These are phyloP conservation scores for Sclerotiophoma versabilis DNA, from an alignment of 2,329 filamentous ascomycete genomes.

Conservation along the genomic window DNA sequence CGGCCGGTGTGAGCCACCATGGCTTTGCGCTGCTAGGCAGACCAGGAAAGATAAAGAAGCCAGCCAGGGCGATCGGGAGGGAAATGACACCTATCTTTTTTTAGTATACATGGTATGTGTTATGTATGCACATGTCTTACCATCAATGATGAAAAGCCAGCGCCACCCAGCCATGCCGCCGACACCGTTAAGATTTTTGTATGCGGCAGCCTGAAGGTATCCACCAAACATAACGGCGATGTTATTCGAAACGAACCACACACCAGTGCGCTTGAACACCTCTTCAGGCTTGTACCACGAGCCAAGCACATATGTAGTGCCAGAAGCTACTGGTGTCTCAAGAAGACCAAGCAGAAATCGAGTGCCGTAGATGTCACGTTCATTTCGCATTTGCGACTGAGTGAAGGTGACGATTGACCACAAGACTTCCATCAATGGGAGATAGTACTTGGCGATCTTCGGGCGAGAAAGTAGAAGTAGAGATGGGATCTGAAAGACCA, in stretches of 20 bases:
- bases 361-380: slow-evolving; percentile 50
- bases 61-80: slow-evolving; percentile 62
- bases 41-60: slow-evolving; percentile 63
- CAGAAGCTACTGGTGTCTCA: slow-evolving; percentile 47
- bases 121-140: neutral
- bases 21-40: slow-evolving; percentile 59
- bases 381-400: slow-evolving; percentile 49
- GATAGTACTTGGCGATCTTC: slow-evolving; percentile 44
- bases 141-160: slow-evolving; percentile 63
- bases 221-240: slow-evolving; percentile 65
- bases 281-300: slow-evolving; percentile 55
- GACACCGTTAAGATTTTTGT: slow-evolving; percentile 59
- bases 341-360: slow-evolving; percentile 49
- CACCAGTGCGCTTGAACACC: slow-evolving; percentile 62
- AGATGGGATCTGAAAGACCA: slow-evolving; percentile 50
- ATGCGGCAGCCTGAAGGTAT: slow-evolving; percentile 63
- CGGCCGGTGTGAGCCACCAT: slow-evolving; percentile 54
- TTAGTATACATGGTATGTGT: neutral
- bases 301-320: slow-evolving; percentile 48
- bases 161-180: slow-evolving; percentile 59
- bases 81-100: slow-evolving; percentile 56
- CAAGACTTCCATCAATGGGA: slow-evolving; percentile 51
- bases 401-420: slow-evolving; percentile 53
- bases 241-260: slow-evolving; percentile 62
- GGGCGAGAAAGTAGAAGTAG: slow-evolving; percentile 50